Base-by-base conservation (phyloP, 805 yeast genomes). In the Candida gorgasii region DNA sequence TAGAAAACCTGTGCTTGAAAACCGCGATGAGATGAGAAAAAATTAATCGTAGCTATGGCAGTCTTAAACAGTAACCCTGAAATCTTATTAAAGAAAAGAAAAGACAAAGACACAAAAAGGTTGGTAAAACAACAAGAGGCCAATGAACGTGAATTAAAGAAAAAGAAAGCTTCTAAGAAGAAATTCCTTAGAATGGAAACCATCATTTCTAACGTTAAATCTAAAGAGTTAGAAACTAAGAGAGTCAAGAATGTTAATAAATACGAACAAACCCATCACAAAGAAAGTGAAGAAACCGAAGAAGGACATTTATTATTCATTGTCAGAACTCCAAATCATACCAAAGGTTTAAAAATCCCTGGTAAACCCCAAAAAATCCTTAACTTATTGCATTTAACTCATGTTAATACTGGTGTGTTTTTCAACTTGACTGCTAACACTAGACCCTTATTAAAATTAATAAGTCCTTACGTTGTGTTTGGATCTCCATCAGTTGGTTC, bases 401-500 rank as follows among this genome's bases (percentile, higher is more conserved):
- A 76, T 40, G 59, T 73, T 23, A 78, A 86, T 62, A 76, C 82
- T 22, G 93, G 88, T 55, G 87, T 86, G 2, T 86, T 86, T 58
- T 72, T 85, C 52, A 84, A 81, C 59, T 65, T 77, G 43, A 83
- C 84, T 19, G 62, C 75, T 11, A 65, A 76, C n/a, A 75, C 82
- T 33, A 73, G 67, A 55, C 84, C 87, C 33, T 71, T 85, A 40
- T 67, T 86, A 56, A 83, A 79, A 58, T 65, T 86, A 48, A 73
- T 85, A 42, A 73, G 86, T 15, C 92, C 93, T 39, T 86, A 84
- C 57, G 72, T 85, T 38, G 84, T 84, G 38, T 71, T 82, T 49
- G 95, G 95, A 33, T 70, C 71, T 46, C 95, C 95, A 44, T 79
- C 88, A n/a, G 66, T 85, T 54, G 70, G 78, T 17, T 80, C 89